Conservation (phyloP, 2,329 filamentous ascomycete species). For the Microcyclospora pomicola region DNA sequence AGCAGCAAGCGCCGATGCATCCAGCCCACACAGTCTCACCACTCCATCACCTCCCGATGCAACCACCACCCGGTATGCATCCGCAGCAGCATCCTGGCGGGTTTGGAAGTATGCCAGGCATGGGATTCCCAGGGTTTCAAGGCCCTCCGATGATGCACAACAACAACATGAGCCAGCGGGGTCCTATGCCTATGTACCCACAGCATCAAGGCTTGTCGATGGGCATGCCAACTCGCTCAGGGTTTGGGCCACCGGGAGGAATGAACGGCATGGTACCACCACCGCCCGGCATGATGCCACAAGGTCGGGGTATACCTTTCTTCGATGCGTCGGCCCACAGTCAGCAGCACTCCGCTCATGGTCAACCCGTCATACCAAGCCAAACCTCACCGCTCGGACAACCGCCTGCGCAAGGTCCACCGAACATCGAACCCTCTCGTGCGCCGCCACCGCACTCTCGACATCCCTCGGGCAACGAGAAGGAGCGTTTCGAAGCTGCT, state of each 20-base stretch:
- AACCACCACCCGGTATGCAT: slow-evolving; percentile 43
- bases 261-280: slow-evolving; percentile 35
- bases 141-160: slow-evolving; percentile 40
- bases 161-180: slow-evolving; percentile 35
- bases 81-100: slow-evolving; percentile 25
- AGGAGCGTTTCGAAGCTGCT: slow-evolving; percentile 44
- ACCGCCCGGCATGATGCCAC: slow-evolving; percentile 40
- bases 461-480: slow-evolving; percentile 54
- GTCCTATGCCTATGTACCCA: slow-evolving; percentile 40
- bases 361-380: slow-evolving; percentile 21
- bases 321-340: slow-evolving; percentile 31
- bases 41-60: slow-evolving; percentile 46
- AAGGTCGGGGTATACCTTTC: slow-evolving; percentile 33
- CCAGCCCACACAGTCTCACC: slow-evolving; percentile 33
- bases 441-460: slow-evolving; percentile 48
- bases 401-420: slow-evolving; percentile 12
- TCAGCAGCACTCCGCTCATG: slow-evolving; percentile 37
- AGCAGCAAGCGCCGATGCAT: slow-evolving; percentile 28
- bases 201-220: slow-evolving; percentile 38
- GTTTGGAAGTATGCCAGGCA: slow-evolving; percentile 33
- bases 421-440: slow-evolving; percentile 11
- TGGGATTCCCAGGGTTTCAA: slow-evolving; percentile 44
- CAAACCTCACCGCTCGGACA: slow-evolving; percentile 22
- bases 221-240: slow-evolving; percentile 24
- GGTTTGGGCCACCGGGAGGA: slow-evolving; percentile 41